Percentiles rank a stretch among this genome's conserved stretches.
Evolutionary conservation across 2,329 filamentous ascomycete genomes (phyloP).

Genomic region (Zasmidium cellare): DNA sequence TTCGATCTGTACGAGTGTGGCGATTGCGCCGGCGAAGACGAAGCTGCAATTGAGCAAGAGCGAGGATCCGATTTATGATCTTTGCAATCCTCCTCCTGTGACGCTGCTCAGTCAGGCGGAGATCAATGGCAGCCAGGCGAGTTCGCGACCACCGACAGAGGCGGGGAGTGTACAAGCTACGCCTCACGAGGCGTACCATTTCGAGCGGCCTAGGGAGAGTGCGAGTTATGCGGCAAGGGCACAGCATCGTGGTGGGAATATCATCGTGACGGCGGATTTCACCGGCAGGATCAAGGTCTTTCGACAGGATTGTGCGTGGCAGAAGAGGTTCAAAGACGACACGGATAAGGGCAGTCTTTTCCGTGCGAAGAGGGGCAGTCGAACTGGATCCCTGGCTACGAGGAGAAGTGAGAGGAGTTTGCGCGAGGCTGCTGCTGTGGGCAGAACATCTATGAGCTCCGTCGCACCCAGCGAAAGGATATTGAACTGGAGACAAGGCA

Average conservation of each 20-base stretch:
- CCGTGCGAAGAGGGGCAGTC: constrained; percentile 55
- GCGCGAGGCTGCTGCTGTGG: constrained; percentile 21
- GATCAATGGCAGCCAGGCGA: constrained; percentile 42
- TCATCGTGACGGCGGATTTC: constrained; percentile 88
- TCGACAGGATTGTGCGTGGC: constrained; percentile 85
- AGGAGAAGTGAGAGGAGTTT: constrained; percentile 37
- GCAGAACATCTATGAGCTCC: constrained; percentile 30
- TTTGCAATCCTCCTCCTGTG: constrained; percentile 92
- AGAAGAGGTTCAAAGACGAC: constrained; percentile 69
- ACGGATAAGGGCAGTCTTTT: constrained; percentile 79
- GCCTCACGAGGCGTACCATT: constrained; percentile 33
- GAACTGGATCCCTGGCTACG: constrained; percentile 46
- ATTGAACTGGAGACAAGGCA: constrained; percentile 79
- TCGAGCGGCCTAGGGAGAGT: constrained; percentile 56
- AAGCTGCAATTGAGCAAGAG: constrained; percentile 76
- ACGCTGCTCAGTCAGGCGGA: constrained; percentile 76
- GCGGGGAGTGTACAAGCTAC: constrained; percentile 36
- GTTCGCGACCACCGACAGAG: constrained; percentile 51
- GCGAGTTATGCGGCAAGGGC: constrained; percentile 76
- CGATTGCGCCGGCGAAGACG: constrained; percentile 79
- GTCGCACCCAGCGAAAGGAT: constrained; percentile 70
- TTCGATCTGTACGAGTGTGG: constrained; percentile 82
- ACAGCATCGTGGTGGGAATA: constrained; percentile 77
- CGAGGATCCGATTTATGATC: constrained; percentile 89
- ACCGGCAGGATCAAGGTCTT: constrained; percentile 91